These are phyloP conservation scores for Physcomitrium patens DNA, from an alignment of 225 moss, liverwort and hornwort species.

Conservation along the genomic window DNA sequence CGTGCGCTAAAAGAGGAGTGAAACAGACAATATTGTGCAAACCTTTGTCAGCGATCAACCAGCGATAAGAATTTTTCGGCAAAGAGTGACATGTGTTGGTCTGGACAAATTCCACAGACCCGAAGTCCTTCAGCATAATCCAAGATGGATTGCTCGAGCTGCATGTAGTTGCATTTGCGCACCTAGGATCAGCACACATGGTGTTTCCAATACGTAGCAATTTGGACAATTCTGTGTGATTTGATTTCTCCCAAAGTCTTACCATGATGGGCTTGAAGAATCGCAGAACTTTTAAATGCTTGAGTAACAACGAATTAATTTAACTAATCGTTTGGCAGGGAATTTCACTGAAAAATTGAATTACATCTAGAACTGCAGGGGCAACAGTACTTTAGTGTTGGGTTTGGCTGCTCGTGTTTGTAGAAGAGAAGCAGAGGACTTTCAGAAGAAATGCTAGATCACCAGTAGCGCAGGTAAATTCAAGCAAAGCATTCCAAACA, in stretches of 20 bases:
- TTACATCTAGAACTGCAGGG: no score
- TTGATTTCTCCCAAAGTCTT: background rate
- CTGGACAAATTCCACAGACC: slow-evolving; percentile 72
- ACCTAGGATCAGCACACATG: slow-evolving; percentile 7
- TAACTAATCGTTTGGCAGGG: no score
- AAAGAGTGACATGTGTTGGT: slow-evolving; percentile 73
- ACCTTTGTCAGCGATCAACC: slow-evolving; percentile 90
- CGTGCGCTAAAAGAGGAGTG: background rate
- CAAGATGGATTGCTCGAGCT: slow-evolving; percentile 67
- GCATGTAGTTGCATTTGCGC: background rate
- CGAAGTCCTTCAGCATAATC: slow-evolving; percentile 83
- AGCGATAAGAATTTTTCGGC: slow-evolving; percentile 82
- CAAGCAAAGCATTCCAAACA: no score
- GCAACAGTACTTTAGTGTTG: no score
- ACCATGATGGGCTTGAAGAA: background rate
- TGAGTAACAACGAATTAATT: no score
- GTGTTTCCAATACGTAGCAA: background rate
- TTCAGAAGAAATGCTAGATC: no score
- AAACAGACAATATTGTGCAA: background rate
- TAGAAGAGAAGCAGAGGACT: no score
- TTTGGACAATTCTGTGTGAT: no score
- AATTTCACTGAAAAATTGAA: no score
- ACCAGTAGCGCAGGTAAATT: no score
- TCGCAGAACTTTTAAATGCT: background rate
- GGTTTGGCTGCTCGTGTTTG: no score